Base-by-base conservation (phyloP, 805 yeast genomes). In the Wickerhamiella brachini region DNA sequence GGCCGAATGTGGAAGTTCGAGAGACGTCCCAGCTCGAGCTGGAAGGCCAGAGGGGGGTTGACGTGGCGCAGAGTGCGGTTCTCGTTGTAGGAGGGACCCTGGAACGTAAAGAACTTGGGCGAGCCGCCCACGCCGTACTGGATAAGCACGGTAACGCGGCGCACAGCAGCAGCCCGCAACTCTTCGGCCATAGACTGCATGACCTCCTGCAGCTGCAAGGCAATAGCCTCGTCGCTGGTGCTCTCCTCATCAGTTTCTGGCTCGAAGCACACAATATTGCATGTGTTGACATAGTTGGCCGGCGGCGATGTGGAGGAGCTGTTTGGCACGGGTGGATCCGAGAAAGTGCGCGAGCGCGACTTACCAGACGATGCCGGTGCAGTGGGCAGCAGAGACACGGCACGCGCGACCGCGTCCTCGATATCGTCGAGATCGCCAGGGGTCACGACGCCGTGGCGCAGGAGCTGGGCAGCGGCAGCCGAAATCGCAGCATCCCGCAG, bases 21-120 rank as follows among this genome's bases (percentile, higher is more conserved):
- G 70, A 93, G 76, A 71, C 97, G 81, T 62, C 86, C 90, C 56
- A 93, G 76, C 71, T 93, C 99, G 59, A 93, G 77, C 73, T 93
- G 98, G 84, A 81, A 93, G 49, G 98, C 97, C 62, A 90, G 75
- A 43, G 97, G 96, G 22, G 99, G 99, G 69, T 93, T 97, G 60
- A 93, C 88, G 67, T 93, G 97, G 73, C 99, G 88, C 66, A 93
- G 85, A 20, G 89, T 89, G 69, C 82, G 80, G 71, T 93, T 95
- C 71, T 93, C 99, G 37, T 61, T 62, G 65, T 84, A 93, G 38
- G 76, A 75, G 49, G 95, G 95, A 55, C 90, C 95, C 63, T 85
- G 85, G 78, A 86, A 93, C 39, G 97, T 93, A 73, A 82, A 93
- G 74, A 90, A 93, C 68, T 84, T 85, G 61, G 98, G 98, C 69